Evolutionary conservation across 1,284 basidiomycete genomes (phyloP), one percentile per base, ranked within the genome.

Genomic region (Boletus hoseneyae): DNA sequence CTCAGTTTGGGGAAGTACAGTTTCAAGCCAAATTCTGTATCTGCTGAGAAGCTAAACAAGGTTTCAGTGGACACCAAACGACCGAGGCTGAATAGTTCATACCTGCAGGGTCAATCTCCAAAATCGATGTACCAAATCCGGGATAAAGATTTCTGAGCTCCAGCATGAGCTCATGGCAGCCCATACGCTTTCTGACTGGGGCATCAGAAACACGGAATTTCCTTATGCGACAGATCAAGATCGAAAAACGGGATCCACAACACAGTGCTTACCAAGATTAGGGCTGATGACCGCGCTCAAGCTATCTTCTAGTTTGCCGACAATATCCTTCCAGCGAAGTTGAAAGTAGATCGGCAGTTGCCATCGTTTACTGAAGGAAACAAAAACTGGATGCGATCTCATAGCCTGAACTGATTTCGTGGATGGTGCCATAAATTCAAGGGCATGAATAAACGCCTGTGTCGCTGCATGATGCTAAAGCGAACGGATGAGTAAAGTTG

Each of bases 341-440:
- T 99, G 96, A 68, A 97, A 98, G 66, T 99, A 99, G 15, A 98
- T 90, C 1, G 93, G 90, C 6, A 99, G 76, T 65, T 98, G 96
- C 95, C 96, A 99, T 36, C 93, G 78, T 49, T 83, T 78, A 62
- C 89, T 83, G 61, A 98, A 96, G 0, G 83, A 69, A 7, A 65
- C 59, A 67, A 87, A 95, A 4, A 83, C 74, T 0, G 83, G 78
- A 65, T 93, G 88, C 4, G 71, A 62, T 5, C 91, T 82, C 78
- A 96, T 84, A 0, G 75, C 73, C 51, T 82, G 73, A 11, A 94
- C 79, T 1, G 88, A 79, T 33, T 79, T 73, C 11, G 78, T 66
- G 0, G 90, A 91, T 0, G 94, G 92, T 0, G 92, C 89, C 13
- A 94, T 74, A 38, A 79, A 79, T 66, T 95, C 92, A 13, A 98